phyloP scores from a whole-genome alignment of 2,329 filamentous ascomycete genomes.

The Phaeophleospora eucalypticola region DNA sequence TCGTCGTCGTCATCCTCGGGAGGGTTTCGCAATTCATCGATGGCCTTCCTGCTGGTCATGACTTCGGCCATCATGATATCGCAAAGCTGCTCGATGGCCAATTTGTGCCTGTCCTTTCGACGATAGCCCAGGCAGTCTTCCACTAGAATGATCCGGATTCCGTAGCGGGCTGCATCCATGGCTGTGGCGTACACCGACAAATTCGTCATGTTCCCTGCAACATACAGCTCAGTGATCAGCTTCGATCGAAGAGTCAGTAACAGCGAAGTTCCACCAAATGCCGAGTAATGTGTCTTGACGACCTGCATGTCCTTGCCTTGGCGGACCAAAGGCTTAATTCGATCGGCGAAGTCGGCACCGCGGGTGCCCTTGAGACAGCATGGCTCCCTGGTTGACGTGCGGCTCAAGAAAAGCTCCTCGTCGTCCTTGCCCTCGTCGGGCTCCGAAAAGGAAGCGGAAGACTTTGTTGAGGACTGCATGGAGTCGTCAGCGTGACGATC shows the following conservation, averaged over 20 bases:
- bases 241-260: constrained; percentile 75
- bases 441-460: constrained; percentile 6
- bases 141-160: constrained; percentile 78
- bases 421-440: constrained; percentile 32
- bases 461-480: constrained; percentile 6
- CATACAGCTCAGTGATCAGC: constrained; percentile 82
- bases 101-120: constrained; percentile 62
- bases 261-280: constrained; percentile 70
- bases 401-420: constrained; percentile 45
- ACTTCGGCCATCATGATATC: constrained; percentile 71
- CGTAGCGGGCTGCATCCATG: constrained; percentile 82
- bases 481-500: constrained; percentile 3
- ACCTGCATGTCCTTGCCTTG: constrained; percentile 50
- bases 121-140: constrained; percentile 86
- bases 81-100: constrained; percentile 66
- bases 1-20: constrained; percentile 14
- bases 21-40: constrained; percentile 22
- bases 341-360: constrained; percentile 50
- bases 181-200: constrained; percentile 87
- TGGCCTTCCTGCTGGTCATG: constrained; percentile 51
- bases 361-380: constrained; percentile 41
- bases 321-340: constrained; percentile 49
- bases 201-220: constrained; percentile 83
- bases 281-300: constrained; percentile 80
- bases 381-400: constrained; percentile 35